A percentile compares a stretch with the other conserved stretches of the same genome.
These are phyloP conservation scores for Arxiozyma telluris DNA, from an alignment of 1,139 yeast genomes.

Conservation along the genomic window DNA sequence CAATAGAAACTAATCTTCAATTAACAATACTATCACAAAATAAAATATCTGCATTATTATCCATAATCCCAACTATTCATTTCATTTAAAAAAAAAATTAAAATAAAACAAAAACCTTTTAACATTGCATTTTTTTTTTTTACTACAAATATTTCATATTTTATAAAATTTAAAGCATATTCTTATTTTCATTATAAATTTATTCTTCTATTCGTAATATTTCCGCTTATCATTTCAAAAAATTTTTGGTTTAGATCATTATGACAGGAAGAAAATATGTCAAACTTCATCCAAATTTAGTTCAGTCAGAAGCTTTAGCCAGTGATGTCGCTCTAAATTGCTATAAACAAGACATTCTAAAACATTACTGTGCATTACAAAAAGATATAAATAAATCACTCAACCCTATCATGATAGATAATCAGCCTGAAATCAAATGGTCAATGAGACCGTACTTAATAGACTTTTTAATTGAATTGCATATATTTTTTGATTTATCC, in stretches of 20 bases:
- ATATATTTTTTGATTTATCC: conserved; percentile 6
- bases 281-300: conserved; percentile 11
- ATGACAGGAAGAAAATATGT: conserved; percentile 7
- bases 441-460: conserved; percentile 76
- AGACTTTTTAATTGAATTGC: conserved; percentile 64
- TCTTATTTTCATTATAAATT: background rate
- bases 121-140: background rate
- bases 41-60: background rate
- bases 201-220: background rate
- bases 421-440: conserved; percentile 61
- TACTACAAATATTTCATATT: background rate
- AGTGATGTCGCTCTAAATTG: conserved; percentile 10
- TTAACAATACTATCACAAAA: too few relatives aligned
- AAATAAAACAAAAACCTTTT: too few relatives aligned
- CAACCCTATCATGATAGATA: conserved; percentile 50
- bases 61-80: background rate
- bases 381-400: conserved; percentile 5
- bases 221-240: background rate
- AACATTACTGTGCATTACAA: conserved; percentile 12
- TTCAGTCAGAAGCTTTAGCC: conserved; percentile 10
- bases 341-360: conserved; percentile 15
- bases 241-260: background rate
- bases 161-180: background rate
- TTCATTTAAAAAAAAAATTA: too few relatives aligned
- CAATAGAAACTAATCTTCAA: background rate